A percentile compares a stretch with the other conserved stretches of the same genome.
Evolutionary conservation across 345 rosid genomes (phyloP).

Genomic region (Populus deltoides): DNA sequence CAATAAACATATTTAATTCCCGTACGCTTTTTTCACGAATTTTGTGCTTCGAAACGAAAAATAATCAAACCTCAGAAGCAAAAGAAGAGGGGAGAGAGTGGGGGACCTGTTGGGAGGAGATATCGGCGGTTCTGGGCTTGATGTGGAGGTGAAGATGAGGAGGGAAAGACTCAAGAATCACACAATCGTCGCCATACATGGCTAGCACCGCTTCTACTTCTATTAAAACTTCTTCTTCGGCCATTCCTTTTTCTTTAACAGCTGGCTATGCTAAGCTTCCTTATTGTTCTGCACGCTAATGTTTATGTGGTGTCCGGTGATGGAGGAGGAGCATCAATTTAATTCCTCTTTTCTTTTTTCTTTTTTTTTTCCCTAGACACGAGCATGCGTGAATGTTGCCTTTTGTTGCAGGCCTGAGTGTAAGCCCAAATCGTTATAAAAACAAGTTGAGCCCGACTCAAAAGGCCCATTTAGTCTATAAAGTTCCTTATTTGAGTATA

Average conservation of each 20-base stretch:
- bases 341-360: too few relatives aligned
- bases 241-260: conserved; percentile 16
- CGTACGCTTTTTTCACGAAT: not conserved
- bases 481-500: too few relatives aligned
- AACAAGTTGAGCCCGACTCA: too few relatives aligned
- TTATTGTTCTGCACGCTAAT: too few relatives aligned
- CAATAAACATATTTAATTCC: not conserved
- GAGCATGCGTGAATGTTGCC: too few relatives aligned
- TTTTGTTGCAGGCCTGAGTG: too few relatives aligned
- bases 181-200: conserved; percentile 71
- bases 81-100: not conserved
- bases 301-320: too few relatives aligned
- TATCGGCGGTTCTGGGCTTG: conserved; percentile 85
- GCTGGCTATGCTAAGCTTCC: not conserved
- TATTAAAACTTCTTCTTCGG: conserved; percentile 54
- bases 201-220: conserved; percentile 81
- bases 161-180: conserved; percentile 54
- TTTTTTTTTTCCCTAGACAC: too few relatives aligned
- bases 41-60: not conserved
- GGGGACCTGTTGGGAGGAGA: conserved; percentile 83
- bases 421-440: too few relatives aligned
- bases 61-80: not conserved
- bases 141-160: conserved; percentile 63
- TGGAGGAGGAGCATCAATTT: too few relatives aligned
- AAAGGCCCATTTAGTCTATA: too few relatives aligned